phyloP scores from a whole-genome alignment of 306 rosid genomes.

The Trifolium repens region DNA sequence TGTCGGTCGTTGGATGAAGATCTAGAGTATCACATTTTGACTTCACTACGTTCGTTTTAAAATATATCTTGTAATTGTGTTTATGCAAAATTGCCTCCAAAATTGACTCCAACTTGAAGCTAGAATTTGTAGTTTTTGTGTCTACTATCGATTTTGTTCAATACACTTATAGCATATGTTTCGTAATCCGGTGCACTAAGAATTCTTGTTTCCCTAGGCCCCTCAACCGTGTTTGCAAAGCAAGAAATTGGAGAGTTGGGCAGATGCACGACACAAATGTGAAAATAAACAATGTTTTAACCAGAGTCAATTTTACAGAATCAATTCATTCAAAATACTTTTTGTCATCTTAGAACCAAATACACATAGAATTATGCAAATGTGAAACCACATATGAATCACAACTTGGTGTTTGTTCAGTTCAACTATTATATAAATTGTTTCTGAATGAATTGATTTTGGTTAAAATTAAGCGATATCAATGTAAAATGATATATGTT shows the following conservation, averaged over 20 bases:
- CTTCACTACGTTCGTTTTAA: not conserved
- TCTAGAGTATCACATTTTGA: not conserved
- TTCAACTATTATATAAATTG: not conserved
- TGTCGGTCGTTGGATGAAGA: not conserved
- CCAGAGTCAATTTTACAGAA: not conserved
- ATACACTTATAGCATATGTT: not conserved
- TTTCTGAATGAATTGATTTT: not conserved
- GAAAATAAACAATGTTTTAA: not conserved
- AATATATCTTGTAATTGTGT: not conserved
- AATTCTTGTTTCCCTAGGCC: not conserved
- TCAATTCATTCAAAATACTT: not conserved
- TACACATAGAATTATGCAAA: not conserved
- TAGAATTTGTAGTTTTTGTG: not conserved
- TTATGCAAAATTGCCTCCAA: not conserved
- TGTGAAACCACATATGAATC: not conserved
- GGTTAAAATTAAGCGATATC: not conserved
- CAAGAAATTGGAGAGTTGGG: too few relatives aligned
- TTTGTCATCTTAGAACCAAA: not conserved
- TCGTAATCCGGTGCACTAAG: not conserved
- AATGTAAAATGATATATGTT: not conserved
- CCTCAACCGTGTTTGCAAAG: too few relatives aligned
- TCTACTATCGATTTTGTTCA: too few relatives aligned
- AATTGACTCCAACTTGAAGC: not conserved
- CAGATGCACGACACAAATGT: too few relatives aligned
- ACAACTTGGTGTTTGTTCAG: not conserved